Evolutionary conservation across 2,329 filamentous ascomycete genomes (phyloP).

Genomic region (Botrytis byssoidea): DNA sequence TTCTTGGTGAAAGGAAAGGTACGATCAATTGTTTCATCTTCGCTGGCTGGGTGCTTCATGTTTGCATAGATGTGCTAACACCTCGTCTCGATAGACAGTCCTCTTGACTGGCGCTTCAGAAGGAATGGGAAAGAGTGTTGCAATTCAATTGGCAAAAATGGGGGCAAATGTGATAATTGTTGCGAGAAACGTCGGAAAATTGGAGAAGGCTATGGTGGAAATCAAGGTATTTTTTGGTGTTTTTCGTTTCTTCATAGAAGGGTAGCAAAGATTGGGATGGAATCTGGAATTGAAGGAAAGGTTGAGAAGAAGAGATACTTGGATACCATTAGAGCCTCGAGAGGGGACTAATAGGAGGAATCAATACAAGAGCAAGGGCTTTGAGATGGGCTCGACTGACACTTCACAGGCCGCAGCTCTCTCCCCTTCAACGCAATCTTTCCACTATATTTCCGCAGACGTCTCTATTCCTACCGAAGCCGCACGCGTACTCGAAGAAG

Average conservation of each 20-base stretch:
- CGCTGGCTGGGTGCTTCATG: too few species aligned
- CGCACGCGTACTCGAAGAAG: conserved; percentile 65
- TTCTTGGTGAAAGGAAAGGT: conserved; percentile 86
- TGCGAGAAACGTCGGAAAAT: conserved; percentile 72
- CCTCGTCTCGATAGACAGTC: conserved; percentile 61
- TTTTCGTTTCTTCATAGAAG: neutral
- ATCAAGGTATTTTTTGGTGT: conserved; percentile 53
- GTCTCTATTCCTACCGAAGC: conserved; percentile 71
- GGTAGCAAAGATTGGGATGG: neutral
- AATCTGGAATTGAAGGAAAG: neutral
- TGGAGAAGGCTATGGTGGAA: conserved; percentile 65
- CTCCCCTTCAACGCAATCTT: conserved; percentile 66
- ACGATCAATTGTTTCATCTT: conserved; percentile 31
- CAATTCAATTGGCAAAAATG: conserved; percentile 71
- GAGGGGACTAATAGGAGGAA: neutral
- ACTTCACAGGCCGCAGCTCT: conserved; percentile 60
- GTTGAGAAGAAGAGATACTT: neutral
- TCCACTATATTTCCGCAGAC: conserved; percentile 82
- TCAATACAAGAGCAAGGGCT: too few species aligned
- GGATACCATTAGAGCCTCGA: neutral
- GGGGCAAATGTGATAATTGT: conserved; percentile 87
- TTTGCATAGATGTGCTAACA: neutral
- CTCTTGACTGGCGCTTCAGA: conserved; percentile 90
- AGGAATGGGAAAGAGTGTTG: conserved; percentile 80
- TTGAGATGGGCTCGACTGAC: conserved; percentile 6